Evolutionary conservation across 257 asterid species (phyloP).

Genomic region (Rhazya stricta): DNA sequence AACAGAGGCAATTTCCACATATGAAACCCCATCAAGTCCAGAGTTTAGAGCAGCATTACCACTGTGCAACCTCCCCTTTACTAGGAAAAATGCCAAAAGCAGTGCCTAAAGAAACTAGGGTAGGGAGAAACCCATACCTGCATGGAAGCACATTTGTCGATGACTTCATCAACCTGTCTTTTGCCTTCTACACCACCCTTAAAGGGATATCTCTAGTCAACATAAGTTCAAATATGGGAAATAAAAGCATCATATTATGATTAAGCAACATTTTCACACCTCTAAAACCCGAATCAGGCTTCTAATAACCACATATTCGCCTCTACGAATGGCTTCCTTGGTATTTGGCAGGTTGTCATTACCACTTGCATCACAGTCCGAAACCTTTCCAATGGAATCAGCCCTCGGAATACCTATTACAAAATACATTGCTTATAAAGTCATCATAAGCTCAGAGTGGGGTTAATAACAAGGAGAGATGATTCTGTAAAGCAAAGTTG

Average conservation of each 20-base stretch:
- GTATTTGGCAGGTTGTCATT: conserved; percentile 59
- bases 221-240: conserved; percentile 27
- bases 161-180: conserved; percentile 91
- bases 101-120: conserved; percentile 14
- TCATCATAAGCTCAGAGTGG: neutral
- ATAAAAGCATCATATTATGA: conserved; percentile 19
- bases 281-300: conserved; percentile 93
- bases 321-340: conserved; percentile 85
- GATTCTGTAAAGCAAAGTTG: neutral
- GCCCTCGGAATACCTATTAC: conserved; percentile 72
- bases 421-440: conserved; percentile 5
- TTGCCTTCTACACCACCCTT: conserved; percentile 99
- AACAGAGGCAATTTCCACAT: neutral
- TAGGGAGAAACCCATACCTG: conserved; percentile 53
- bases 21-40: conserved; percentile 5
- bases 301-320: conserved; percentile 92
- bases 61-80: neutral
- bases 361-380: conserved; percentile 57
- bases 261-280: conserved; percentile 42
- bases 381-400: conserved; percentile 70
- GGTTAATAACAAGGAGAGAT: neutral
- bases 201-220: conserved; percentile 43
- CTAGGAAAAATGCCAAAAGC: conserved; percentile 19
- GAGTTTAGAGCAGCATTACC: conserved; percentile 1
- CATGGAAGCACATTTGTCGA: conserved; percentile 96